Percentiles rank a stretch among this genome's conserved stretches.
phyloP scores from a whole-genome alignment of 306 rosid species.

The Medicago arabica region DNA sequence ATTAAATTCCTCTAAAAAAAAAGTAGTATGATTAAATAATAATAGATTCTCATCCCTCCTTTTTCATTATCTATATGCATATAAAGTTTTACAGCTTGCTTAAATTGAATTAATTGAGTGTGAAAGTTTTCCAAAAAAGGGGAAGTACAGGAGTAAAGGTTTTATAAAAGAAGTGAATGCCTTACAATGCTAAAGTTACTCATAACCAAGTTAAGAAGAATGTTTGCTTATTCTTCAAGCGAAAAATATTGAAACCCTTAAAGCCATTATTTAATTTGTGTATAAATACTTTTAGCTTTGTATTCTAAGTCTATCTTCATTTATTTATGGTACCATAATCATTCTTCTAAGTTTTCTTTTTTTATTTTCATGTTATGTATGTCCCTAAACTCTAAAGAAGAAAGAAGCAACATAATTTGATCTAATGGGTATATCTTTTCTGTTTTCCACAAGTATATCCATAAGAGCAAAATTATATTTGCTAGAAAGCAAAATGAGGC shows the following conservation, averaged over 20 bases:
- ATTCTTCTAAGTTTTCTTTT: conserved; percentile 19
- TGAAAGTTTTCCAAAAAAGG: neutral
- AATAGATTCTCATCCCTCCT: neutral
- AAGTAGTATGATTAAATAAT: no score
- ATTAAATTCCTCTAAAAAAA: no score
- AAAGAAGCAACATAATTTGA: neutral
- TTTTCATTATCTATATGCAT: neutral
- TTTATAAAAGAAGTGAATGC: conserved; percentile 38
- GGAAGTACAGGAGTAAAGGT: conserved; percentile 31
- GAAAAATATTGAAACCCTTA: conserved; percentile 26
- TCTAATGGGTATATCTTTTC: conserved; percentile 21
- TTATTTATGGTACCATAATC: neutral
- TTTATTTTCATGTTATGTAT: neutral
- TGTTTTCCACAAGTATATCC: conserved; percentile 19
- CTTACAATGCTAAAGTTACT: conserved; percentile 17
- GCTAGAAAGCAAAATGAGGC: conserved; percentile 34
- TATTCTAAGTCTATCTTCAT: neutral
- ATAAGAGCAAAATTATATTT: conserved; percentile 5
- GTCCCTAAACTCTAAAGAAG: neutral
- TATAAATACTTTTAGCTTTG: conserved; percentile 5
- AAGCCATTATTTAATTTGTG: neutral
- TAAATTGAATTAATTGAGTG: conserved; percentile 23
- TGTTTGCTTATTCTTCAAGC: conserved; percentile 42
- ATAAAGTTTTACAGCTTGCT: conserved; percentile 25
- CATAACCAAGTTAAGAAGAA: conserved; percentile 18